Evolutionary conservation across 2,329 filamentous ascomycete genomes (phyloP).

Genomic region (Penicillium sp.): DNA sequence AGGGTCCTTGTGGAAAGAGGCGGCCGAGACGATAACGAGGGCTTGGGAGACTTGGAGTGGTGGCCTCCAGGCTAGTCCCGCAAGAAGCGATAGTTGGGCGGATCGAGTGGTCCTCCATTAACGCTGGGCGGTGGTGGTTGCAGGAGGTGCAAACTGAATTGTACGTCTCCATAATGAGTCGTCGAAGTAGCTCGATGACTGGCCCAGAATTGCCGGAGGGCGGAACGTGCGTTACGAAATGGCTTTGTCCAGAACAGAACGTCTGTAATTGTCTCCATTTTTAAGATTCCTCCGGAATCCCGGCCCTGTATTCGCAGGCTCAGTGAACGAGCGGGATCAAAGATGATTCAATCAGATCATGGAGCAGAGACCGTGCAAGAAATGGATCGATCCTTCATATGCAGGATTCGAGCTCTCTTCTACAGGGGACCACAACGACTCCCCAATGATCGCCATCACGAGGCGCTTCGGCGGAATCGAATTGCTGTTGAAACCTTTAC

Average conservation of each 20-base stretch:
- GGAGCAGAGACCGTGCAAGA: neutral
- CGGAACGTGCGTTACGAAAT: conserved; percentile 21
- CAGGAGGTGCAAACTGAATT: conserved; percentile 5
- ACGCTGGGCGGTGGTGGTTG: conserved; percentile 1
- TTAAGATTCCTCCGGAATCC: neutral
- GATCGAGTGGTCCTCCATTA: conserved; percentile 1
- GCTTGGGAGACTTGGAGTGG: neutral
- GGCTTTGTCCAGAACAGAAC: conserved; percentile 16
- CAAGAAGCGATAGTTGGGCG: conserved; percentile 1
- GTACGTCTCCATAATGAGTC: neutral
- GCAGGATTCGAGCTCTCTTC: no score
- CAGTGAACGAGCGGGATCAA: neutral
- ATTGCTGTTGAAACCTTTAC: conserved; percentile 26
- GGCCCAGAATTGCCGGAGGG: conserved; percentile 15
- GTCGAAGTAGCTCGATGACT: conserved; percentile 3
- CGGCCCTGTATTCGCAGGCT: neutral
- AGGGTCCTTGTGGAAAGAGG: conserved; percentile 14
- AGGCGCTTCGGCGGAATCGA: conserved; percentile 25
- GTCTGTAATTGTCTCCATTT: neutral
- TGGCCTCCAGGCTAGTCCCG: neutral
- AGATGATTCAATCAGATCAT: neutral
- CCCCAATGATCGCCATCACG: conserved; percentile 22
- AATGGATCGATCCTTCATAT: neutral
- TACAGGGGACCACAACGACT: conserved; percentile 3
- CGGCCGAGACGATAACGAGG: neutral